Evolutionary conservation across 192 early-diverging fungal genomes (phyloP), one percentile per base, ranked within the genome.

Genomic region (Gaertneriomyces sp.): DNA sequence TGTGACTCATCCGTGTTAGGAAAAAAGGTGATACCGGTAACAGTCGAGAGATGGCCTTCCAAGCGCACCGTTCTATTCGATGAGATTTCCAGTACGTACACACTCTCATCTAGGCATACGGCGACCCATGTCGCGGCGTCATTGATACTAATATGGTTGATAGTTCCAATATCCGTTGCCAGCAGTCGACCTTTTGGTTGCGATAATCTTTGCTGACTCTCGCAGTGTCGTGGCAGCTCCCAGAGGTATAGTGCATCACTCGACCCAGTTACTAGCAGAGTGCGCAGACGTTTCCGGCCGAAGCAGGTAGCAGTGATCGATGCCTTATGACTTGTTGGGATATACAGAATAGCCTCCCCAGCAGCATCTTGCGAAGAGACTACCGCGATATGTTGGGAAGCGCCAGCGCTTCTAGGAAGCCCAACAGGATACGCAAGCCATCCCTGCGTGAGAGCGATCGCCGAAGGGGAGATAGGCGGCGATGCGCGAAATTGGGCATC

Each of bases 41-140:
- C 69, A 25, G 19, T 63, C 17, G 41, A 41, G 5, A 33, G 14
- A 42, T 70, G 69, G 9, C 69, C 69, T 63, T 63, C 54, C 39
- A 70, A 38, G 11, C 42, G 9, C 17, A 70, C 38, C 10, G 61
- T 43, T 12, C 54, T 25, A 0, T 7, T 6, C n/a, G 61, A 41
- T 14, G 43, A 8, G 20, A 70, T 40, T 4, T 64, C 53, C 0
- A 70, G 33, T 10, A 64, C 69, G 50, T 63, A 51, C 33, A 70
- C 55, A 11, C 25, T 19, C 6, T 46, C 46, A 41, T 52, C 61
- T 9, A 64, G 39, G 10, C 53, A 57, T 4, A 25, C 47, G 6
- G 54, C 61, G 19, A 70, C 33, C 25, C 19, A 63, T 7, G 38
- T 42, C n/a, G 56, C 69, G 12, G 12, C 43, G 17, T 25, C 19